Base-by-base conservation (phyloP, 192 early-diverging fungal species). In the Backusella westeae region DNA sequence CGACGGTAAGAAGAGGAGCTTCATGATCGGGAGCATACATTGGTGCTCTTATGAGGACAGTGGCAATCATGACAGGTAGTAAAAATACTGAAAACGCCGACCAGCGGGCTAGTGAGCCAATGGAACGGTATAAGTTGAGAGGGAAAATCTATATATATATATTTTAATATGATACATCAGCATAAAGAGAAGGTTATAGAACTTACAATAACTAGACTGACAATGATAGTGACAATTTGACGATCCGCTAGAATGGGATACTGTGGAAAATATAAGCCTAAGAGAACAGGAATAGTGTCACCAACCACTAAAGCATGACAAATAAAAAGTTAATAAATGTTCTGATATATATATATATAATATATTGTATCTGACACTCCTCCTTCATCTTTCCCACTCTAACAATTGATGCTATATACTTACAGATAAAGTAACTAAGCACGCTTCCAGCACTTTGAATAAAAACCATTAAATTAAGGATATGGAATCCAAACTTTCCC, bases 341-440 rank as follows among this genome's bases (percentile, higher is more conserved):
- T 73, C 10, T 76, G 21, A 8, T n/a, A 34, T 12, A 34, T 38
- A 6, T 38, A 0, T 39, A 10, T 39, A 0, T 38, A 38, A 23
- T 23, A 23, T 23, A 23, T 38, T 6, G 1, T 21, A n/a, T 69
- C 23, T 69, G n/a, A 12, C 21, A 23, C 53, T 21, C 21, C 53
- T 23, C n/a, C 8, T 3, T 59, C 26, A 63, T 5, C 1, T 29
- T 63, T 23, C 56, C 56, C 56, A 23, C 56, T 9, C 8, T 32
- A 32, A 12, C 21, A 63, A 26, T 63, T 29, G 3, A 5, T 65
- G 17, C 59, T 65, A 15, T 49, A 14, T 53, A 70, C 71, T 82
- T 73, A 82, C 81, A 75, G 23, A 87, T 85, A 77, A 90, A 81
- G 72, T 92, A 92, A 76, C 89, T 91, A 68, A 91, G 86, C 76